These are phyloP conservation scores for Arthrobotrys pseudoclavata DNA, from an alignment of 2,329 filamentous ascomycete species.

Conservation along the genomic window DNA sequence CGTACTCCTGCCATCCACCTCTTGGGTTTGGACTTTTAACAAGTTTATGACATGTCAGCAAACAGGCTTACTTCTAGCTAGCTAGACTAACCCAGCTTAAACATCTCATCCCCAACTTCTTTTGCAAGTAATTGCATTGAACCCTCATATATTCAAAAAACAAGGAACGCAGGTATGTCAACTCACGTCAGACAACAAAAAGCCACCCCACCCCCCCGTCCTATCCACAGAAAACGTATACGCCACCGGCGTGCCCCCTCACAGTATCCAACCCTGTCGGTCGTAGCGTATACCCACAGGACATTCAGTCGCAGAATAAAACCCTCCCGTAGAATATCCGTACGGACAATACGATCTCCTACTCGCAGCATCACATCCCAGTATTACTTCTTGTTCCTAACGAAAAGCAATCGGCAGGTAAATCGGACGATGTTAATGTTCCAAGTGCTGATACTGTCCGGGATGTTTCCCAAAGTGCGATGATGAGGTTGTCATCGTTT, in stretches of 20 bases:
- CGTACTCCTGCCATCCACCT: neutral
- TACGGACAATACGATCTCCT: slow-evolving; percentile 2
- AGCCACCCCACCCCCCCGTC: neutral
- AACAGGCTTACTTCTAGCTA: neutral
- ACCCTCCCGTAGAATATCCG: slow-evolving; percentile 8
- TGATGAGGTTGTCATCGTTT: neutral
- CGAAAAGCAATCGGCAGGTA: slow-evolving; percentile 14
- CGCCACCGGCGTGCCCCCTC: slow-evolving; percentile 1
- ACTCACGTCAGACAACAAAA: slow-evolving; percentile 23
- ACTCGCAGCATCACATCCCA: slow-evolving; percentile 4
- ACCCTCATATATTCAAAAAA: too few species aligned
- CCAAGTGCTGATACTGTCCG: slow-evolving; percentile 3
- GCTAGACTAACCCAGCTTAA: too few species aligned
- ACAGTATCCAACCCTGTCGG: slow-evolving; percentile 7
- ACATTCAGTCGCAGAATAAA: slow-evolving; percentile 13
- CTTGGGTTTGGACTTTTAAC: neutral
- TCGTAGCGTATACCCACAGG: slow-evolving; percentile 10
- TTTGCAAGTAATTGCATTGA: too few species aligned
- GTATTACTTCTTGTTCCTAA: neutral
- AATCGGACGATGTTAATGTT: neutral
- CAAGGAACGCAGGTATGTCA: neutral
- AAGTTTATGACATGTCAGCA: neutral
- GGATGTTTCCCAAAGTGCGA: neutral
- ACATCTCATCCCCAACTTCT: too few species aligned
- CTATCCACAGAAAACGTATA: slow-evolving; percentile 8